Base-by-base conservation (phyloP, 495 filamentous ascomycete genomes). In the Margaritispora aquatica region DNA sequence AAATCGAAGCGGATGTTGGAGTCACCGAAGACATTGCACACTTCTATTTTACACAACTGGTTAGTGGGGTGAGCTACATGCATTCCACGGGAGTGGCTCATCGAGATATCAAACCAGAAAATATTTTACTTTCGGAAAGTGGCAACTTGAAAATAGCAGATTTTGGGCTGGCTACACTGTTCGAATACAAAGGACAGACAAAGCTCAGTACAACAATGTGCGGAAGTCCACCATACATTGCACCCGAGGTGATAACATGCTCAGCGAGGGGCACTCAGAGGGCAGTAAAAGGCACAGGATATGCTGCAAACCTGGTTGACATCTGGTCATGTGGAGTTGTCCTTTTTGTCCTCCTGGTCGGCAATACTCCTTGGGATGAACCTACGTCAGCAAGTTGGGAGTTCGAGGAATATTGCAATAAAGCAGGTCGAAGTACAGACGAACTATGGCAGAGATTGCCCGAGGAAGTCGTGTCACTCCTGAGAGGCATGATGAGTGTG, bases 311-410 rank as follows among this genome's bases (percentile, higher is more conserved):
- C 65, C 74, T 90, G 53, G 88, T 89, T 27, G 94, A 99, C 66
- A 92, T 99, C 49, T 99, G 94, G 94, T 96, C 92, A 34, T 96
- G 90, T 63, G 94, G 92, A 17, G 90, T 99, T 36, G 94, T 99
- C 29, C 77, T 99, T 9, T 99, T 99, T 67, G 94, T 97, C 41
- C 77, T 99, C 3, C 72, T 99, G 19, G 91, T 92, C 4, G 94
- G 94, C 11, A 99, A 99, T 70, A 99, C 94, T 1, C 94, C 94
- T 0, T 99, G 94, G 94, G 95, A 97, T 66, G 88, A 94, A 66
- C 94, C 94, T 1, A 91, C 91, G 11, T 72, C 81, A 21, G 75
- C 81, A 58, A 89, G 87, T 67, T 90, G 86, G 76, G 90, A 95
- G 69, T 95, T 85, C 66, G 79, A 87, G 64, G 89, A 96, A 72